These are phyloP conservation scores for Ostreobium quekettii DNA, from an alignment of 139 green algal species.

Conservation along the genomic window DNA sequence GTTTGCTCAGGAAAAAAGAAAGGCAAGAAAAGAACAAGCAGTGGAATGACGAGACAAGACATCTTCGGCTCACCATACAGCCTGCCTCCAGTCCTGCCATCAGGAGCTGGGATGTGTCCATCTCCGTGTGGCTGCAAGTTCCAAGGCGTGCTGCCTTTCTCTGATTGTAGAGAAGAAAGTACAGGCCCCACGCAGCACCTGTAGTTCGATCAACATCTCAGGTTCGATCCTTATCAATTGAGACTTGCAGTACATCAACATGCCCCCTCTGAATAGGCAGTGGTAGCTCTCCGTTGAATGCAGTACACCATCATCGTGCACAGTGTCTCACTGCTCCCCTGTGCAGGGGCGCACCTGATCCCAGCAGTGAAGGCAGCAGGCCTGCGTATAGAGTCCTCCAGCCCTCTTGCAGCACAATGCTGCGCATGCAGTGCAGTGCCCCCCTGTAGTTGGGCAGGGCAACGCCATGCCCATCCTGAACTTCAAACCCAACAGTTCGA, in stretches of 20 bases:
- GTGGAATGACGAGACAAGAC: neutral
- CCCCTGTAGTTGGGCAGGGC: conserved; percentile 48
- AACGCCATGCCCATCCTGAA: conserved; percentile 56
- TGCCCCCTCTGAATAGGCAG: too few species aligned
- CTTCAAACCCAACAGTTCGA: conserved; percentile 40
- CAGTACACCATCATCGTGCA: too few species aligned
- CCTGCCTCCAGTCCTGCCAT: conserved; percentile 68
- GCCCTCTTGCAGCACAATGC: conserved; percentile 52
- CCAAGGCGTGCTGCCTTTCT: conserved; percentile 46
- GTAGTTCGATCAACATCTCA: too few species aligned
- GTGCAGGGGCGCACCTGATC: too few species aligned
- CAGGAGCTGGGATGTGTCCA: conserved; percentile 52
- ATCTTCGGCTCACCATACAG: conserved; percentile 36
- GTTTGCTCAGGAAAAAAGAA: too few species aligned
- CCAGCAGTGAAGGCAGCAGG: conserved; percentile 58
- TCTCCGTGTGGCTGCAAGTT: conserved; percentile 16
- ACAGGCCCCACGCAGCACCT: conserved; percentile 73
- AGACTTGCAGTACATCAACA: too few species aligned
- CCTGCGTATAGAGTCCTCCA: conserved; percentile 65
- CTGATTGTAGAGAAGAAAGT: conserved; percentile 72
- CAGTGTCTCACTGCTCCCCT: too few species aligned
- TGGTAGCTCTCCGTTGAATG: too few species aligned
- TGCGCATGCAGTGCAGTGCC: conserved; percentile 48
- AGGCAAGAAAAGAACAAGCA: neutral
- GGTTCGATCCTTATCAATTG: too few species aligned